These are phyloP conservation scores for Linum tenue DNA, from an alignment of 345 rosid genomes.

Conservation along the genomic window DNA sequence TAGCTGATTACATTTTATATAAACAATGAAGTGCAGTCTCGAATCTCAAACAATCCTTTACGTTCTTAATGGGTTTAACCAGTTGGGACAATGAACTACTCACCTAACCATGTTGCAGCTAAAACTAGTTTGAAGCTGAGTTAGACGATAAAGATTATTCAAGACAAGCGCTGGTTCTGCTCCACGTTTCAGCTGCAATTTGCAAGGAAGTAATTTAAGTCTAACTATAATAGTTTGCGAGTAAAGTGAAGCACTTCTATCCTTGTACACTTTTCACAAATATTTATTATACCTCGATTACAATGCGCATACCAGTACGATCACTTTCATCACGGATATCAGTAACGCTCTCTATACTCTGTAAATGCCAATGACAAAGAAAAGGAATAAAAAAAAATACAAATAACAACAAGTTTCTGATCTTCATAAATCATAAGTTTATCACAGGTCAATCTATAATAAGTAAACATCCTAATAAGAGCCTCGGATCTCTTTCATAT, in stretches of 20 bases:
- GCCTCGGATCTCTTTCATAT: no score
- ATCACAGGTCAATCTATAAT: neutral
- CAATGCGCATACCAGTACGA: conserved; percentile 91
- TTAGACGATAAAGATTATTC: conserved; percentile 77
- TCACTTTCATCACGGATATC: conserved; percentile 98
- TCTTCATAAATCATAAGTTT: no score
- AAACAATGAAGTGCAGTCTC: no score
- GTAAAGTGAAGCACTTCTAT: neutral
- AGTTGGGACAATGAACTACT: conserved; percentile 17
- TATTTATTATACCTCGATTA: conserved; percentile 59
- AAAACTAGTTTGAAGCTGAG: conserved; percentile 90
- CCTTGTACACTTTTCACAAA: neutral
- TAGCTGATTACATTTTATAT: no score
- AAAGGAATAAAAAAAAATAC: neutral
- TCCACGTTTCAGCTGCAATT: conserved; percentile 71
- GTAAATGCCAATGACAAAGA: conserved; percentile 13
- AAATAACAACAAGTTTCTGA: neutral
- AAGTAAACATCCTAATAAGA: neutral
- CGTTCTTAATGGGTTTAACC: neutral
- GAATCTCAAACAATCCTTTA: neutral
- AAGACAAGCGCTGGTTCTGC: conserved; percentile 71
- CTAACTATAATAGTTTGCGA: neutral
- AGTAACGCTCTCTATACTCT: conserved; percentile 84
- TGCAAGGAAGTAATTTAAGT: conserved; percentile 2
- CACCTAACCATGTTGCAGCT: conserved; percentile 98